phyloP scores from a whole-genome alignment of 352 stramenopile species.

The Phytophthora colocasiae region DNA sequence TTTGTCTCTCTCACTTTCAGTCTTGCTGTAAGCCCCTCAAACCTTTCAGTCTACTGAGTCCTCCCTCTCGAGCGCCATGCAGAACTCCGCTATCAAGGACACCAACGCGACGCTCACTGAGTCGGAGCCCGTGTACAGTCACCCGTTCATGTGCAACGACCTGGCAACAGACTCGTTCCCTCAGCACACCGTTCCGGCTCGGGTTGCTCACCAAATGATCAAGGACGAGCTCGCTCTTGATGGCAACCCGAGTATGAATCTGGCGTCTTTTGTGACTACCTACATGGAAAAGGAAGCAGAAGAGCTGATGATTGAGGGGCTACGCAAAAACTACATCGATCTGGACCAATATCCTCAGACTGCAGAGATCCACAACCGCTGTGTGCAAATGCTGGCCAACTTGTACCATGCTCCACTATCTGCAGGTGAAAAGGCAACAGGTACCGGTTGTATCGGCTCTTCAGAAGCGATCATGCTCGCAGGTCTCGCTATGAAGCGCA shows the following conservation, averaged over 20 bases:
- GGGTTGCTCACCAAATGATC: not conserved
- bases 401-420: not conserved
- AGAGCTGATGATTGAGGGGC: not conserved
- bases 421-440: not conserved
- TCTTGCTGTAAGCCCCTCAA: slow-evolving; percentile 1
- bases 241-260: not conserved
- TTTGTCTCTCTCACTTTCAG: not conserved
- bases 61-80: not conserved
- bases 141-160: not conserved
- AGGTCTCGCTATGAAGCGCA: not conserved
- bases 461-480: not conserved
- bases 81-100: not conserved
- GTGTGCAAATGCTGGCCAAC: not conserved
- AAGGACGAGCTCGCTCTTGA: not conserved
- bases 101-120: not conserved
- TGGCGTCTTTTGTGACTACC: not conserved
- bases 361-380: slow-evolving; percentile 2
- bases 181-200: not conserved
- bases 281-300: not conserved
- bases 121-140: not conserved
- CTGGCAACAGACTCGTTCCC: not conserved
- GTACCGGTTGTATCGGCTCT: not conserved
- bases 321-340: not conserved
- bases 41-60: not conserved
- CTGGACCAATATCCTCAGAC: not conserved